phyloP scores from a whole-genome alignment of 768 basidiomycete genomes.

The Mycena floridula region DNA sequence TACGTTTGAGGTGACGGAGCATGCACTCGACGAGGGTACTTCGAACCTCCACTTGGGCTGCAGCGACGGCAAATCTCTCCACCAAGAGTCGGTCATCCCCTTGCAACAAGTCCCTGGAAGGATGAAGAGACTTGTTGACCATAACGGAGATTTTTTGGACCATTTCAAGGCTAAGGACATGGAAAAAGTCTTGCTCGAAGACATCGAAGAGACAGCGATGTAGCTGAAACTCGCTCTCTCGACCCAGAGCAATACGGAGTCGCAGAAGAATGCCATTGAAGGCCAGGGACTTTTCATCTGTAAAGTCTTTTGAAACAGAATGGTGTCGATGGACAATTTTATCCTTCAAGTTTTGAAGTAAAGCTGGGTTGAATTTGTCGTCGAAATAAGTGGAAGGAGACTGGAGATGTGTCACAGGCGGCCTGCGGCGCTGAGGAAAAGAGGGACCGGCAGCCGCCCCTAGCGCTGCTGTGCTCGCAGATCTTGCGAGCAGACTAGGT shows the following conservation, averaged over 20 bases:
- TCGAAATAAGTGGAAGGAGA: neutral
- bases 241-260: neutral
- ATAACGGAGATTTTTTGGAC: neutral
- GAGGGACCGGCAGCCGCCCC: too few relatives aligned
- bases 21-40: neutral
- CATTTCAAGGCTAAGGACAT: neutral
- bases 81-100: neutral
- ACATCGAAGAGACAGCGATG: neutral
- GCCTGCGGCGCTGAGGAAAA: too few relatives aligned
- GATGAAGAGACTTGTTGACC: neutral
- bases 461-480: slow-evolving; percentile 9
- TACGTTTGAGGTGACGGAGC: neutral
- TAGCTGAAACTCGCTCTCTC: slow-evolving; percentile 13
- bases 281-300: neutral
- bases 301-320: neutral
- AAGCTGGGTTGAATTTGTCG: neutral
- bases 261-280: neutral
- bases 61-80: neutral
- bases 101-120: too few relatives aligned
- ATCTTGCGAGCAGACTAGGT: slow-evolving; percentile 24
- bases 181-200: neutral
- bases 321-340: neutral
- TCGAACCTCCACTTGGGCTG: neutral
- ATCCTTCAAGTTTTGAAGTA: neutral
- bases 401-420: too few relatives aligned